These are phyloP conservation scores for Fusarium marasasianum DNA, from an alignment of 2,329 filamentous ascomycete species.

Conservation along the genomic window DNA sequence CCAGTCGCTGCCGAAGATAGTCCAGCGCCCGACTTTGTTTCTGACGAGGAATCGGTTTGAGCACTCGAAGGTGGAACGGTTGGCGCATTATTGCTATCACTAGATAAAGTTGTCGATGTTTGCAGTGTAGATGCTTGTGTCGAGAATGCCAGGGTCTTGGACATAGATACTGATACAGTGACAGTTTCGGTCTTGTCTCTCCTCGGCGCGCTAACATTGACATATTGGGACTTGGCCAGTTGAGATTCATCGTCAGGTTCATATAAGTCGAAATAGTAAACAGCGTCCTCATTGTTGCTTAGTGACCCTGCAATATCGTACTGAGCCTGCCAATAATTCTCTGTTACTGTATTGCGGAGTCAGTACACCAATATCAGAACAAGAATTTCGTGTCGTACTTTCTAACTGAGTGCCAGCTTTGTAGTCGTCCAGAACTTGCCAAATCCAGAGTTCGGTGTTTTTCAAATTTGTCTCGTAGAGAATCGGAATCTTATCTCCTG, in stretches of 20 bases:
- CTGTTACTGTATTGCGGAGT: not conserved
- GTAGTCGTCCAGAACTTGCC: not conserved
- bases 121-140: not conserved
- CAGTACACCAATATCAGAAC: not conserved
- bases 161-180: too few species aligned
- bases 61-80: not conserved
- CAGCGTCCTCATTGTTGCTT: not conserved
- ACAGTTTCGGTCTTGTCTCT: fast-evolving
- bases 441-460: not conserved
- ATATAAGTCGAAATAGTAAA: not conserved
- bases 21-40: not conserved
- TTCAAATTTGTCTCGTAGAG: not conserved
- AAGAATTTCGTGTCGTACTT: not conserved
- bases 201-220: not conserved
- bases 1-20: not conserved
- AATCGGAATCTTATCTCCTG: not conserved
- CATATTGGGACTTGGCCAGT: not conserved
- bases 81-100: fast-evolving
- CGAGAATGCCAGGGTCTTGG: not conserved
- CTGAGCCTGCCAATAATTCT: not conserved
- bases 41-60: not conserved
- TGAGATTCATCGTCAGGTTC: fast-evolving
- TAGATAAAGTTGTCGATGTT: not conserved
- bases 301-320: fast-evolving
- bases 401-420: not conserved